Evolutionary conservation across 2,329 filamentous ascomycete genomes (phyloP).

Genomic region (Xylaria sp.): DNA sequence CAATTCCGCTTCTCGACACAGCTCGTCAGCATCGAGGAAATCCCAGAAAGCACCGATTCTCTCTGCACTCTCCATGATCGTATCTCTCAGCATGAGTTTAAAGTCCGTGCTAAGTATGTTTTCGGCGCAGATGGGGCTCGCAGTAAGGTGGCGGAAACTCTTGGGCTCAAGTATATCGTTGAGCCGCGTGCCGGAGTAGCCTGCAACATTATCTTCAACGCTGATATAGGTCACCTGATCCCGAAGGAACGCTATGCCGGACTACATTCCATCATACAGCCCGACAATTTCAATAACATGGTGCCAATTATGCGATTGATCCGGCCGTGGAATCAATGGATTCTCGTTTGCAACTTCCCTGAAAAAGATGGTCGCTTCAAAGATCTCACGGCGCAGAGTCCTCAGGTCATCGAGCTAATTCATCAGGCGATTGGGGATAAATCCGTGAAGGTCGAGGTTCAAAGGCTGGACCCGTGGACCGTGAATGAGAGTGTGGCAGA

Average conservation of each 20-base stretch:
- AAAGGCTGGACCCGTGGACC: conserved; percentile 67
- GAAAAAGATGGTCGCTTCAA: conserved; percentile 32
- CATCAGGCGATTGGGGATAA: conserved; percentile 62
- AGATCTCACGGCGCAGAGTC: conserved; percentile 30
- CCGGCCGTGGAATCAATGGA: conserved; percentile 68
- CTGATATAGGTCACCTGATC: conserved; percentile 64
- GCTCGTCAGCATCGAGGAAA: conserved; percentile 48
- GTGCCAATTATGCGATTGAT: conserved; percentile 63
- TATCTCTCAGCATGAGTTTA: conserved; percentile 56
- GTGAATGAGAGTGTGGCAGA: conserved; percentile 72
- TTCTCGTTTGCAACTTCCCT: conserved; percentile 58
- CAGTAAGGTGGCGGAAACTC: conserved; percentile 53
- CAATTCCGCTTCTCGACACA: conserved; percentile 54
- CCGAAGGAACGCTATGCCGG: conserved; percentile 60
- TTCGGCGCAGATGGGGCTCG: conserved; percentile 67
- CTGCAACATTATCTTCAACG: conserved; percentile 54
- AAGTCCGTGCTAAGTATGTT: conserved; percentile 61
- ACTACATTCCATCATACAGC: conserved; percentile 66
- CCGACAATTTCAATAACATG: conserved; percentile 59
- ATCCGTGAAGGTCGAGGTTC: conserved; percentile 58
- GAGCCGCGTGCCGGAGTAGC: conserved; percentile 53
- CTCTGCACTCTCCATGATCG: conserved; percentile 50
- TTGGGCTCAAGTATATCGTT: conserved; percentile 51
- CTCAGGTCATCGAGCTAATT: conserved; percentile 37
- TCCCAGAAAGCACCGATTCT: conserved; percentile 33